Evolutionary conservation across 805 yeast species (phyloP), one percentile per base, ranked within the genome.

Genomic region (Wickerhamiella cacticola): DNA sequence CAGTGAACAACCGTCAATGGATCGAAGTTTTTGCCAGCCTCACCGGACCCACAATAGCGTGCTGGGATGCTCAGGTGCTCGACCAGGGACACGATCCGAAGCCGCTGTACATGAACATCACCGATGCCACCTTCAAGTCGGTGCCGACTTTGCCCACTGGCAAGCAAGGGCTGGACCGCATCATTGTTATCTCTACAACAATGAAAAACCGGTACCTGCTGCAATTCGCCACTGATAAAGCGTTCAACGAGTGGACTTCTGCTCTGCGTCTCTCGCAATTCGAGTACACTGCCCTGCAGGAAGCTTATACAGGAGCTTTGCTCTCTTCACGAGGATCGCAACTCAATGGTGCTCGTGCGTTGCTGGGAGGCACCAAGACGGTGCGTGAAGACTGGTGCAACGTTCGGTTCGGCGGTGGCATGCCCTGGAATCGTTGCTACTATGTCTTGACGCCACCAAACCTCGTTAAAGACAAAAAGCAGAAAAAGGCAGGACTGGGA

Each of bases 381-480:
- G 77, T 76, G 50, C 92, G 86, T 59, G 95, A 85, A 63, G 96
- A 88, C 58, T 89, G 96, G 96, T 87, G 82, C 38, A 75, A 87
- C 61, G 94, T 92, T 15, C 72, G 97, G 54, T 92, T 89, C 63
- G 97, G 98, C 16, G 76, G 92, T 8, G 98, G 98, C 21, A 85
- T 86, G 94, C 95, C 96, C 1, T 92, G 96, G 96, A 83, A 80
- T 60, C 74, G 94, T 50, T 89, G 96, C 60, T 92, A 76, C 68
- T 89, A 95, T 2, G 95, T 88, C 9, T 75, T 89, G 49, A 88
- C 55, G 68, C 87, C 56, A 54, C 68, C 33, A 59, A 57, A 78
- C 63, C 53, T 65, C 58, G 47, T 56, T 34, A 56, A 68, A 60
- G 66, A 58, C 61, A 74, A 66, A 63, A 65, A 57, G 54, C 72